Percentiles rank a stretch among this genome's conserved stretches.
phyloP scores from a whole-genome alignment of 495 filamentous ascomycete genomes.

The Cetradonia linearis region DNA sequence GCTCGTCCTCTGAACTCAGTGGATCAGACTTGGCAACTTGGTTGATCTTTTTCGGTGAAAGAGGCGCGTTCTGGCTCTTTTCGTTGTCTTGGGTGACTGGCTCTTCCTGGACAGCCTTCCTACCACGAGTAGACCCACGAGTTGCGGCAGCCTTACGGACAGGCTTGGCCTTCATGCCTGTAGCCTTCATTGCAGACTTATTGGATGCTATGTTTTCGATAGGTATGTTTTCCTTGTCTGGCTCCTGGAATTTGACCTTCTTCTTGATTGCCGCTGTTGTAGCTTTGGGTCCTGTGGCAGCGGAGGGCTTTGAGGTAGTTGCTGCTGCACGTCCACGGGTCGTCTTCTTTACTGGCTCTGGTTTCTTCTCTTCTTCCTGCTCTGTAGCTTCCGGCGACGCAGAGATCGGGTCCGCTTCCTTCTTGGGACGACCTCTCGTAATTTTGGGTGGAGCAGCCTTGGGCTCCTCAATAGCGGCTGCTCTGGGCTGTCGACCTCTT shows the following conservation, averaged over 20 bases:
- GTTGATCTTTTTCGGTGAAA: slow-evolving; percentile 48
- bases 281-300: slow-evolving; percentile 11
- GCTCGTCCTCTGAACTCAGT: slow-evolving; percentile 43
- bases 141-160: slow-evolving; percentile 35
- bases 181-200: slow-evolving; percentile 24
- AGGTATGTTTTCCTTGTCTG: slow-evolving; percentile 33
- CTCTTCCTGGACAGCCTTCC: slow-evolving; percentile 3
- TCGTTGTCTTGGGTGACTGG: not conserved
- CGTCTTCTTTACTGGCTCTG: slow-evolving; percentile 15
- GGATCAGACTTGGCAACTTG: slow-evolving; percentile 41
- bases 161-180: slow-evolving; percentile 40
- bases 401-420: not conserved
- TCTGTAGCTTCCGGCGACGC: not conserved
- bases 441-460: slow-evolving; percentile 13
- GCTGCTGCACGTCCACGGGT: slow-evolving; percentile 20
- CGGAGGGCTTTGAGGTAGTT: slow-evolving; percentile 3
- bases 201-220: slow-evolving; percentile 26
- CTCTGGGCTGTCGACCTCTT: slow-evolving; percentile 26
- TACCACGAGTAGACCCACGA: slow-evolving; percentile 17
- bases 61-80: slow-evolving; percentile 24
- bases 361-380: not conserved
- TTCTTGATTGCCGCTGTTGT: slow-evolving; percentile 38
- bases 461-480: not conserved
- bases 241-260: slow-evolving; percentile 43
- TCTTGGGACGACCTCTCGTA: slow-evolving; percentile 19